Conservation (phyloP, 129 eudicot species). For the Artemisia argyi region DNA sequence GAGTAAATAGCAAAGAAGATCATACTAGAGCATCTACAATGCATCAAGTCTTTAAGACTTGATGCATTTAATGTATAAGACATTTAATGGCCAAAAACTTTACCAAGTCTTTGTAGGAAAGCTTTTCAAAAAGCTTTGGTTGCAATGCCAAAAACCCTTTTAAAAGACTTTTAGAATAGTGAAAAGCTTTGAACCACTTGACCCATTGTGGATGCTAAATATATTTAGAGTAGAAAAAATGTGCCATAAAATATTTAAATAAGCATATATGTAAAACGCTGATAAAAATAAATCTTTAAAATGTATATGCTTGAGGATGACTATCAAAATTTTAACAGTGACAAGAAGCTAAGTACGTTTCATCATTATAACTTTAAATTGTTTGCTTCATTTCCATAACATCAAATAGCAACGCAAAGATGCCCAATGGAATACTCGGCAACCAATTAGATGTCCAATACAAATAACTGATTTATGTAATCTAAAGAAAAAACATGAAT, state of each 20-base stretch:
- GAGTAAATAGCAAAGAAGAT: constrained; percentile 2
- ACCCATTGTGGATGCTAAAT: neutral
- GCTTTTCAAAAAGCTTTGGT: too few species aligned
- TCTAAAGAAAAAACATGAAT: neutral
- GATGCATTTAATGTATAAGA: too few species aligned
- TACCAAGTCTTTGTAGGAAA: too few species aligned
- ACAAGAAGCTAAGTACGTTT: neutral
- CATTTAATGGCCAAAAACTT: too few species aligned
- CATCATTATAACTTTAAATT: neutral
- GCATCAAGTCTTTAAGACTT: too few species aligned
- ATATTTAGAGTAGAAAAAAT: neutral
- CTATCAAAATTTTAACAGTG: neutral
- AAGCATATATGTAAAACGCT: neutral
- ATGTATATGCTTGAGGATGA: constrained; percentile 2
- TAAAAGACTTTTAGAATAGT: too few species aligned
- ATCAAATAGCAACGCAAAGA: neutral
- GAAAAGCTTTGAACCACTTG: too few species aligned
- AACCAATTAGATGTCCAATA: too few species aligned
- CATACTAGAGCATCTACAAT: neutral
- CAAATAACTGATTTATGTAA: neutral
- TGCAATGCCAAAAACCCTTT: too few species aligned
- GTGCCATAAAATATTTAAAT: neutral
- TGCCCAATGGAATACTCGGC: neutral
- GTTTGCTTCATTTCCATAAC: constrained; percentile 2
- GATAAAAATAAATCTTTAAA: neutral